A percentile compares a stretch with the other conserved stretches of the same genome.
Conservation (phyloP, 371 early-diverging fungal genomes). For the Mortierella polycephala region DNA sequence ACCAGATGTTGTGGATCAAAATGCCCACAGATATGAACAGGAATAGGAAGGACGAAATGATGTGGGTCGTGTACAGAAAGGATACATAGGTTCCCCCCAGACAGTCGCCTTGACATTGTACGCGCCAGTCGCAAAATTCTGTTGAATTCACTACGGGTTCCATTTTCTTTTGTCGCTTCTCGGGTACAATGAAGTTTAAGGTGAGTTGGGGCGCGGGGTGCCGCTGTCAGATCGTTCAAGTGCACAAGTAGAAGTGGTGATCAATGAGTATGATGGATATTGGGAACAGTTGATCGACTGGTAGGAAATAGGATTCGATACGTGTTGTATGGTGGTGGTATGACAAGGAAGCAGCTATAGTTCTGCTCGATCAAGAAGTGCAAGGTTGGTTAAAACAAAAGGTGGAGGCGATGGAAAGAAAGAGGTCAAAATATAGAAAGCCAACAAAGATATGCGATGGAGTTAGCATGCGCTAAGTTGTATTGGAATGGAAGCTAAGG, state of each 20-base stretch:
- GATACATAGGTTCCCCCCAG: constrained; percentile 38
- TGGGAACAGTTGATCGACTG: no score
- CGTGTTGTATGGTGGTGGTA: no score
- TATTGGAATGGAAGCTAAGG: neutral
- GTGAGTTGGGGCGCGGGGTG: neutral
- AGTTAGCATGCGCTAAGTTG: no score
- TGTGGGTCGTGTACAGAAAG: constrained; percentile 52
- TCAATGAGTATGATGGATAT: no score
- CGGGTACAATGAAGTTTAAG: neutral
- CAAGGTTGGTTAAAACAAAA: no score
- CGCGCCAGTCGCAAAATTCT: constrained; percentile 48
- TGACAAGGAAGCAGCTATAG: no score
- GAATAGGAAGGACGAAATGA: constrained; percentile 52
- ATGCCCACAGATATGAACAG: constrained; percentile 52
- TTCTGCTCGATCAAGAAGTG: no score
- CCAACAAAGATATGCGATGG: no score
- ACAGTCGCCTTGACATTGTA: constrained; percentile 39
- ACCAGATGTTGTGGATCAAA: constrained; percentile 53
- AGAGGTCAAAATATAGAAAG: no score
- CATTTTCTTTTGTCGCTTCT: constrained; percentile 7
- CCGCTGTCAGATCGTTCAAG: neutral
- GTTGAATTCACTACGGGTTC: constrained; percentile 38
- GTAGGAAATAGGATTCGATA: no score
- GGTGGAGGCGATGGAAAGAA: no score
- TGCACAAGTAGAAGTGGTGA: no score